A percentile compares a stretch with the other conserved stretches of the same genome.
Conservation (phyloP, 306 rosid species). For the Castanea mollissima region DNA sequence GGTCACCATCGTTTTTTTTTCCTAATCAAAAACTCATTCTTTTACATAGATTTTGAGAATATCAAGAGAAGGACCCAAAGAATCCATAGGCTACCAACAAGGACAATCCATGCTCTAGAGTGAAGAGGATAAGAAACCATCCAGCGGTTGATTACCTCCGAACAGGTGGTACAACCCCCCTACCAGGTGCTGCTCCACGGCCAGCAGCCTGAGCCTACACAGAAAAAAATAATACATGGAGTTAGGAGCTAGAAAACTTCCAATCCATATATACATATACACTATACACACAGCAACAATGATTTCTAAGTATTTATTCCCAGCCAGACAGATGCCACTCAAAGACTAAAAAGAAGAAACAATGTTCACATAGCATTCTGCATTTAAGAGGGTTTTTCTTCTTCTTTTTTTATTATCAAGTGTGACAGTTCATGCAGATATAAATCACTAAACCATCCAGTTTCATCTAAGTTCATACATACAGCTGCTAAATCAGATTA, state of each 20-base stretch:
- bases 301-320: neutral
- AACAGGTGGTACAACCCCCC: conserved; percentile 80
- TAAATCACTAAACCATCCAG: neutral
- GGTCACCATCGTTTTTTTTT: conserved; percentile 20
- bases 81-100: neutral
- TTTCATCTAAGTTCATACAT: neutral
- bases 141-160: conserved; percentile 60
- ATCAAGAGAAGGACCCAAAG: neutral
- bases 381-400: neutral
- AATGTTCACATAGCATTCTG: neutral
- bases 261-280: neutral
- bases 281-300: neutral
- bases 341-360: neutral
- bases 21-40: conserved; percentile 28
- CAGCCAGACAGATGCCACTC: neutral
- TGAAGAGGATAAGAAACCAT: neutral
- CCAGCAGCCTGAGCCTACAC: conserved; percentile 95
- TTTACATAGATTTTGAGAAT: conserved; percentile 22
- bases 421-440: neutral
- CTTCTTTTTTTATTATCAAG: neutral
- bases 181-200: conserved; percentile 85
- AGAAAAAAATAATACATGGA: neutral
- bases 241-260: conserved; percentile 18
- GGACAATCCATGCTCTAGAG: neutral
- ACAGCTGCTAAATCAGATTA: neutral